Percentiles rank a stretch among this genome's conserved stretches.
Evolutionary conservation across 1,284 basidiomycete species (phyloP).

Genomic region (Boletellus sp.): DNA sequence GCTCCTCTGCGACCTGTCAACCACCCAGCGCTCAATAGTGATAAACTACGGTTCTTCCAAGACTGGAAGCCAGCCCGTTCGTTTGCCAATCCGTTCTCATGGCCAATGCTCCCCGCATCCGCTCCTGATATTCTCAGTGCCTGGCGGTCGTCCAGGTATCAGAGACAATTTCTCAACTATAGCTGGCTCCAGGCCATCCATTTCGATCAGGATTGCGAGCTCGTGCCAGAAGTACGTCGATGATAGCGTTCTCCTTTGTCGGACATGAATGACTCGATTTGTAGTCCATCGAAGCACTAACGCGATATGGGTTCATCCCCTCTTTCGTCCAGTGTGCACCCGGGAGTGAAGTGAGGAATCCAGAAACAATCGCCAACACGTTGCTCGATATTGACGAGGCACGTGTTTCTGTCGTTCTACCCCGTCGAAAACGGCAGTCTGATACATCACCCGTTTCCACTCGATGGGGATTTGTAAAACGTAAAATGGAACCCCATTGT

Average conservation of each 20-base stretch:
- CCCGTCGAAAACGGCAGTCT: neutral
- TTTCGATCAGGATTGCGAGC: slow-evolving; percentile 26
- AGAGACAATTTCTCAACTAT: slow-evolving; percentile 31
- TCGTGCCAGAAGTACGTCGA: slow-evolving; percentile 17
- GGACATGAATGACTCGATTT: neutral
- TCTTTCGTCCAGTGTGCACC: slow-evolving; percentile 22
- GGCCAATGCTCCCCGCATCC: slow-evolving; percentile 28
- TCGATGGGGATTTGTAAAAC: neutral
- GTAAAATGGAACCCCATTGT: neutral
- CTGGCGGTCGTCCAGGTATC: slow-evolving; percentile 23
- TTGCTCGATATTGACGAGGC: slow-evolving; percentile 30
- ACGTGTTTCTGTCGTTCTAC: neutral
- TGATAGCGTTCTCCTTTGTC: neutral
- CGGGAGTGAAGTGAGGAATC: slow-evolving; percentile 22
- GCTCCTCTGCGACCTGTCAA: neutral
- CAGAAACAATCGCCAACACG: slow-evolving; percentile 16
- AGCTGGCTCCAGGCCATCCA: slow-evolving; percentile 29
- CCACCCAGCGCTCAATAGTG: slow-evolving; percentile 17
- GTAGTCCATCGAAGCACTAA: slow-evolving; percentile 28
- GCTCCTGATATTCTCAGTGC: slow-evolving; percentile 27
- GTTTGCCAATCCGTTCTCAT: slow-evolving; percentile 32
- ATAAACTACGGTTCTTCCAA: slow-evolving; percentile 29
- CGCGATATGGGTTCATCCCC: slow-evolving; percentile 27
- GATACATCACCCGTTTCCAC: neutral
- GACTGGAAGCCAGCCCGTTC: slow-evolving; percentile 30